Conservation (phyloP, 2,329 filamentous ascomycete genomes). For the Pseudopyrenochaeta lycopersici region DNA sequence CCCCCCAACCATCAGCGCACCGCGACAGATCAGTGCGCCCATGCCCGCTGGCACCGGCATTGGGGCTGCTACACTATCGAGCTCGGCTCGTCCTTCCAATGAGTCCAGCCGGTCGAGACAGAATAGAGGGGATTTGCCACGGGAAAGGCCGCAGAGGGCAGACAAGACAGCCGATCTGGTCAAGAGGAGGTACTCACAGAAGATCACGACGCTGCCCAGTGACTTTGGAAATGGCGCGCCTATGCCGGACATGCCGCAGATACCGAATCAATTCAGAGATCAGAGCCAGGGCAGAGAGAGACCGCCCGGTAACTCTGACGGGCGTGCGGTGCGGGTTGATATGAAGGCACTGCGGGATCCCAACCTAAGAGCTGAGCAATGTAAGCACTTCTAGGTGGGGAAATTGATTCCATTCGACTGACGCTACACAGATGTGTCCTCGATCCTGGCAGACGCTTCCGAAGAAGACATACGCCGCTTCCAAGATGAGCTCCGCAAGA, state of each 20-base stretch:
- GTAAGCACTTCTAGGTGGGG: conserved; percentile 55
- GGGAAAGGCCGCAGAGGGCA: conserved; percentile 55
- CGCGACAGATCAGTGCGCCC: conserved; percentile 61
- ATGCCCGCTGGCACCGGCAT: conserved; percentile 42
- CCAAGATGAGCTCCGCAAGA: conserved; percentile 76
- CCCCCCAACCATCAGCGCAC: conserved; percentile 58
- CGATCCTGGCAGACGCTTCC: conserved; percentile 81
- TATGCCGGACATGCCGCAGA: conserved; percentile 68
- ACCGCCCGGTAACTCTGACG: conserved; percentile 58
- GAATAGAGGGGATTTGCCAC: conserved; percentile 35
- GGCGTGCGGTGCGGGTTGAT: conserved; percentile 74
- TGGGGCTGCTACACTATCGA: conserved; percentile 40
- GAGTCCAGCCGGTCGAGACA: conserved; percentile 47
- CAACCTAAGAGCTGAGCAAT: conserved; percentile 80
- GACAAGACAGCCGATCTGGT: conserved; percentile 79
- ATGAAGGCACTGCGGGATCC: conserved; percentile 81
- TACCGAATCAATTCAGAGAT: conserved; percentile 67
- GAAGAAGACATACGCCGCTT: conserved; percentile 88
- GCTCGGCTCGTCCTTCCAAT: conserved; percentile 48
- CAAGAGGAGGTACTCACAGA: conserved; percentile 91
- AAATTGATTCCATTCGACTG: neutral
- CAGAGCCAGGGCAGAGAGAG: conserved; percentile 55
- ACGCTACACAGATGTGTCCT: conserved; percentile 64
- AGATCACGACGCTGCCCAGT: conserved; percentile 80
- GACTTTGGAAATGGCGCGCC: conserved; percentile 74